Evolutionary conservation across 768 basidiomycete genomes (phyloP).

Genomic region (Neoboletus magnificus): DNA sequence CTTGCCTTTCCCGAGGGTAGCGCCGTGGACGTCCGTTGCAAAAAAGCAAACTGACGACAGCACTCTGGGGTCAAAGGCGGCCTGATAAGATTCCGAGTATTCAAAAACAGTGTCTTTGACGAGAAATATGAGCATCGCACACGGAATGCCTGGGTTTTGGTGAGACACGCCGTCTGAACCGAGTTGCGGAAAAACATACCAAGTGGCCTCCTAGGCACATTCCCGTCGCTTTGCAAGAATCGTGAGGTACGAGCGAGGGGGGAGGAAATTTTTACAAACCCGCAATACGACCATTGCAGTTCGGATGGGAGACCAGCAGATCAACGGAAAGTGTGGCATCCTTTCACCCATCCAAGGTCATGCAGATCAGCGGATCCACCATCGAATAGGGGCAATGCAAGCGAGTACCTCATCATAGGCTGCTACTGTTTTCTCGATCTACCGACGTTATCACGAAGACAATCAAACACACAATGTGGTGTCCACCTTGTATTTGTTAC

Average conservation of each 20-base stretch:
- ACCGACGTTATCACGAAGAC: slow-evolving; percentile 3
- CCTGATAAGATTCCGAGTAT: slow-evolving; percentile 40
- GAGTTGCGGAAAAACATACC: slow-evolving; percentile 39
- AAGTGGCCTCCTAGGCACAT: slow-evolving; percentile 91
- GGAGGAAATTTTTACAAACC: slow-evolving; percentile 39
- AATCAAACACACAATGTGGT: background rate
- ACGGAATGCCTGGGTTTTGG: slow-evolving; percentile 45
- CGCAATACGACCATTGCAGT: slow-evolving; percentile 91
- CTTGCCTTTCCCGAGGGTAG: slow-evolving; percentile 81
- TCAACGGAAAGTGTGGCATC: slow-evolving; percentile 80
- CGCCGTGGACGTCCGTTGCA: slow-evolving; percentile 89
- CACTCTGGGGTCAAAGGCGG: slow-evolving; percentile 83
- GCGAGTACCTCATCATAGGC: slow-evolving; percentile 80
- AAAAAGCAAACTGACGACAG: slow-evolving; percentile 90
- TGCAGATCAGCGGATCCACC: background rate
- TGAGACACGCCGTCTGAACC: background rate
- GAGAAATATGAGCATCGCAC: slow-evolving; percentile 27
- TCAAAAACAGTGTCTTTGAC: background rate
- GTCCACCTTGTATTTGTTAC: slow-evolving; percentile 86
- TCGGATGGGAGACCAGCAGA: slow-evolving; percentile 63
- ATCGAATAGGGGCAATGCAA: background rate
- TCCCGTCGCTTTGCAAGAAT: slow-evolving; percentile 58
- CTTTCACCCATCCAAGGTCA: slow-evolving; percentile 33
- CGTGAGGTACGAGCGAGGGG: background rate
- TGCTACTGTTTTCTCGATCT: slow-evolving; percentile 85